phyloP scores from a whole-genome alignment of 1,284 basidiomycete species.

The Erythrobasidium hasegawianum region DNA sequence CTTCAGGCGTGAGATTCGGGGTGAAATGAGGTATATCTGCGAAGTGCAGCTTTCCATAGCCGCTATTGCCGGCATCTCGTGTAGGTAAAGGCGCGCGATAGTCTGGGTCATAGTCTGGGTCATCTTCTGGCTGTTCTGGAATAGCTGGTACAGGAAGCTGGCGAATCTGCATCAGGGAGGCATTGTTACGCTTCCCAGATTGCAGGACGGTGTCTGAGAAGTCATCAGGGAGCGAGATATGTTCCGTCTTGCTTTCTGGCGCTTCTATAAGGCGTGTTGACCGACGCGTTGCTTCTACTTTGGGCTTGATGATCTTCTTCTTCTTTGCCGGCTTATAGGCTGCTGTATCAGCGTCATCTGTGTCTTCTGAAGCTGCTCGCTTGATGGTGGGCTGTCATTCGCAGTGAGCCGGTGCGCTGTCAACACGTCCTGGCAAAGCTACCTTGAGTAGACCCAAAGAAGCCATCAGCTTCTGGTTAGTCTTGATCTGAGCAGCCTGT shows the following conservation, averaged over 20 bases:
- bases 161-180: background rate
- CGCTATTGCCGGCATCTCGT: constrained; percentile 10
- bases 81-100: constrained; percentile 28
- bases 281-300: constrained; percentile 1
- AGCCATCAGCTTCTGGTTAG: constrained; percentile 23
- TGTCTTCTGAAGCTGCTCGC: constrained; percentile 1
- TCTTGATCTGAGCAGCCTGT: constrained; percentile 24
- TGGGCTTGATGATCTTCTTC: constrained; percentile 7
- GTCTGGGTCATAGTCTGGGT: constrained; percentile 24
- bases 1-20: constrained; percentile 22
- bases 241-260: constrained; percentile 6
- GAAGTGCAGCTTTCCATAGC: constrained; percentile 27
- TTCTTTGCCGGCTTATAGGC: constrained; percentile 3
- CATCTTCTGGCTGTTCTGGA: constrained; percentile 14
- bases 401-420: background rate
- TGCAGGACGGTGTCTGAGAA: constrained; percentile 24
- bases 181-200: background rate
- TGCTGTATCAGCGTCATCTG: constrained; percentile 4
- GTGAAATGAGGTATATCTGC: constrained; percentile 31
- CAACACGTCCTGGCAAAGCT: background rate
- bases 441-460: constrained; percentile 23
- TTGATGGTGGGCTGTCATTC: background rate
- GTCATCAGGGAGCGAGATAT: constrained; percentile 23
- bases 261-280: constrained; percentile 3
- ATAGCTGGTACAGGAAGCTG: constrained; percentile 19